Percentiles rank a stretch among this genome's conserved stretches.
Evolutionary conservation across 495 filamentous ascomycete genomes (phyloP).

Genomic region (Penicillium steckii): DNA sequence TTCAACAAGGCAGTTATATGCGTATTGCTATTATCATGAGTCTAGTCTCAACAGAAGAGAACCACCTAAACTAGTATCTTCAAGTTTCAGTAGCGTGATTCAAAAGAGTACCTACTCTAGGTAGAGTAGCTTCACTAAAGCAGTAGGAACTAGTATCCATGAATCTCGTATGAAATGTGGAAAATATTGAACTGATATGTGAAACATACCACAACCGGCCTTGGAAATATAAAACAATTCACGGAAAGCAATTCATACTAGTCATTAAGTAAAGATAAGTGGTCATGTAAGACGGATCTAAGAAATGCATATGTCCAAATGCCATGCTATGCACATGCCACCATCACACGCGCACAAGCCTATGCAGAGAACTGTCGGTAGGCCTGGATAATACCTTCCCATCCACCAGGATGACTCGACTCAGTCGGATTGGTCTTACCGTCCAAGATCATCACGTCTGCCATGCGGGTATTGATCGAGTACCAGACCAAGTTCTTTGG

Average conservation of each 20-base stretch:
- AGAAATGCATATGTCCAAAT: conserved; percentile 9
- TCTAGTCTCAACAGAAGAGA: too few relatives aligned
- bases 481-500: conserved; percentile 40
- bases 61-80: too few relatives aligned
- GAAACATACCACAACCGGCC: too few relatives aligned
- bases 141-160: too few relatives aligned
- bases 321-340: conserved; percentile 8
- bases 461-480: conserved; percentile 39
- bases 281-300: not conserved
- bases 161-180: too few relatives aligned
- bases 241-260: not conserved
- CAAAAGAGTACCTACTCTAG: too few relatives aligned
- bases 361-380: conserved; percentile 27
- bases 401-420: conserved; percentile 49
- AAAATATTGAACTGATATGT: too few relatives aligned
- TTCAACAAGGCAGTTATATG: too few relatives aligned
- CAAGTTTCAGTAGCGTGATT: too few relatives aligned
- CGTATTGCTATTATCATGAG: too few relatives aligned
- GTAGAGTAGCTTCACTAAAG: too few relatives aligned
- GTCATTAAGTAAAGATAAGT: not conserved
- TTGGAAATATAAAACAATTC: not conserved
- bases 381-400: conserved; percentile 55
- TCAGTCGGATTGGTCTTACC: conserved; percentile 31
- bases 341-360: not conserved
- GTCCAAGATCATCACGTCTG: conserved; percentile 42